Percentiles rank a stretch among this genome's conserved stretches.
Evolutionary conservation across 805 yeast genomes (phyloP).

Genomic region (Maudiozyma serrabonitensis): DNA sequence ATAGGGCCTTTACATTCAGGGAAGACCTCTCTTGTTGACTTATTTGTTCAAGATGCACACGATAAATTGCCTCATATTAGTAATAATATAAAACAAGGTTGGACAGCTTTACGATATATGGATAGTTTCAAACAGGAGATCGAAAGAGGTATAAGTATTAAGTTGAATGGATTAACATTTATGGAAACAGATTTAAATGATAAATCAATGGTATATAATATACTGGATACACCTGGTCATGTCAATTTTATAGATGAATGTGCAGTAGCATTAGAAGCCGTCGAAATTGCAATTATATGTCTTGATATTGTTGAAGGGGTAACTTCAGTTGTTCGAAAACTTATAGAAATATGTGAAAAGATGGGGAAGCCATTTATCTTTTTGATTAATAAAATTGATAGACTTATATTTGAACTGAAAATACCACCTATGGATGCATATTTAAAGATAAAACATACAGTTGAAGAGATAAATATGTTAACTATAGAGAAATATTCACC

Average conservation of each 20-base stretch:
- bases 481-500: slow-evolving; percentile 44
- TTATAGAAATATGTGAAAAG: slow-evolving; percentile 43
- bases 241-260: slow-evolving; percentile 72
- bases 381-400: slow-evolving; percentile 73
- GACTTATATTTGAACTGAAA: slow-evolving; percentile 70
- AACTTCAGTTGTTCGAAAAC: slow-evolving; percentile 43
- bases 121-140: slow-evolving; percentile 65
- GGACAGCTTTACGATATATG: slow-evolving; percentile 49
- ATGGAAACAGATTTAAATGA: slow-evolving; percentile 44
- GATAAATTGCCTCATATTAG: slow-evolving; percentile 22
- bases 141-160: slow-evolving; percentile 60
- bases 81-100: slow-evolving; percentile 28
- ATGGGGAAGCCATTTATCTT: slow-evolving; percentile 45
- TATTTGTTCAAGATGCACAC: slow-evolving; percentile 60
- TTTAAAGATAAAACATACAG: slow-evolving; percentile 48
- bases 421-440: slow-evolving; percentile 69
- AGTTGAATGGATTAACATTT: slow-evolving; percentile 51
- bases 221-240: slow-evolving; percentile 91
- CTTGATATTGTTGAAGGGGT: slow-evolving; percentile 85
- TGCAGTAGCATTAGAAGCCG: slow-evolving; percentile 43
- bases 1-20: slow-evolving; percentile 83
- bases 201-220: slow-evolving; percentile 48
- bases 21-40: slow-evolving; percentile 69
- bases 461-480: slow-evolving; percentile 55
- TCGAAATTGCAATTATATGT: slow-evolving; percentile 60